Base-by-base conservation (phyloP, 2,329 filamentous ascomycete genomes). In the Dactylonectria estremocensis region DNA sequence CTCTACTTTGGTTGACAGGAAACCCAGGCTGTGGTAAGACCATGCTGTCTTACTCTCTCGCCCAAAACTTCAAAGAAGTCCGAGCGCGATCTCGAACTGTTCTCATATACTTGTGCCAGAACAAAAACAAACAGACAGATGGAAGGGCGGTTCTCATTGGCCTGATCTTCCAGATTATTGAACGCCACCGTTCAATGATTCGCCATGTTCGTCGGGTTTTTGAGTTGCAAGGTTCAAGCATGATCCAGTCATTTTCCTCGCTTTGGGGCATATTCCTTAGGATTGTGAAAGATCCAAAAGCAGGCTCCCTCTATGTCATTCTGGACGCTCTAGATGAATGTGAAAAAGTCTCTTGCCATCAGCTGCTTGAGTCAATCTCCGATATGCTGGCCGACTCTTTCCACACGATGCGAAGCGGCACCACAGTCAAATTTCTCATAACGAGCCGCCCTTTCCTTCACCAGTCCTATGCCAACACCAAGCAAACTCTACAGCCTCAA, bases 281-380 rank as follows among this genome's bases (percentile, higher is more conserved):
- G 24, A 77, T 82, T 54, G 62, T 76, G 13, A 69, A 63, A 6
- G 78, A 82, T 55, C 76, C 71, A 4, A 76, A 72, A 49, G 66
- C 58, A 22, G 76, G 77, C 3, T 35, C 74, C 8, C 50, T 81
- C 13, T 77, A 69, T 43, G 64, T 82, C 33, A 78, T 83, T 18
- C 71, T 83, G 31, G 80, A 83, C 64, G 80, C 79, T 6, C 73
- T 83, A 57, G 81, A 83, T 72, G 80, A 82, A 67, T 82, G 80
- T 62, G 80, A 82, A 56, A 67, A 72, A 16, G 28, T 37, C 33
- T 76, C 73, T 14, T 66, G 77, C 56, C 60, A 68, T 5, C 56
- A 71, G 10, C 73, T 81, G 18, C 68, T 80, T 8, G 63, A 74
- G 9, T 61, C 69, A 1, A 75, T 80, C 14, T 46, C 58, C n/a